These are phyloP conservation scores for Ogataea ganodermae DNA, from an alignment of 805 yeast genomes.

Conservation along the genomic window DNA sequence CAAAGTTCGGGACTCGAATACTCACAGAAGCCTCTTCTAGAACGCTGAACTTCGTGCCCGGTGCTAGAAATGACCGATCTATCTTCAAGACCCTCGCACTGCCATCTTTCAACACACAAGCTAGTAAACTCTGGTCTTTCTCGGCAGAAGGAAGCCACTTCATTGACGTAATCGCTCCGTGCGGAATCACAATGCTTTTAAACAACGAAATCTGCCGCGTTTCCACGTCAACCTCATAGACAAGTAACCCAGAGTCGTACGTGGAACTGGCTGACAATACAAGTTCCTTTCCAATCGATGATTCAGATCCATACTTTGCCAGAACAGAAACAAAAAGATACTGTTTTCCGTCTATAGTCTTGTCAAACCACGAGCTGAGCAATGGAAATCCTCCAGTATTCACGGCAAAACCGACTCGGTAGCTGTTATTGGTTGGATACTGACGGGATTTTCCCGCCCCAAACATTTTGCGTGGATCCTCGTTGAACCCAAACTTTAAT, in stretches of 20 bases:
- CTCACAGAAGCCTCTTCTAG: conserved; percentile 22
- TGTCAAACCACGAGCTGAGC: conserved; percentile 29
- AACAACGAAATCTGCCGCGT: conserved; percentile 7
- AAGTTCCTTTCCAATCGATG: conserved; percentile 21
- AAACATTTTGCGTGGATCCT: conserved; percentile 6
- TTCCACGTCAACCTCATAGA: conserved; percentile 23
- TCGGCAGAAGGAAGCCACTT: conserved; percentile 28
- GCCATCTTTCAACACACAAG: conserved; percentile 34
- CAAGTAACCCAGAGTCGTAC: conserved; percentile 25
- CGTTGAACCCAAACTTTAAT: conserved; percentile 24
- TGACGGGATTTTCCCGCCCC: conserved; percentile 9
- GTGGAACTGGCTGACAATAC: conserved; percentile 13
- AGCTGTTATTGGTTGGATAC: conserved; percentile 23
- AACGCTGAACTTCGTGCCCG: conserved; percentile 10
- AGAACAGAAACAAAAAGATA: conserved; percentile 33
- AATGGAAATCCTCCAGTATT: conserved; percentile 37
- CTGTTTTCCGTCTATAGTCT: conserved; percentile 16
- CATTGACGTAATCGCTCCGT: conserved; percentile 30
- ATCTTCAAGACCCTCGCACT: conserved; percentile 27
- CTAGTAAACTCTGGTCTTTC: conserved; percentile 20
- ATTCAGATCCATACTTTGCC: conserved; percentile 9
- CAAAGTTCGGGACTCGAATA: conserved; percentile 21
- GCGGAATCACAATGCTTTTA: conserved; percentile 23
- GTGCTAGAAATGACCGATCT: conserved; percentile 13
- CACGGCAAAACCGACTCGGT: conserved; percentile 29